These are phyloP conservation scores for Westerdykella ornata DNA, from an alignment of 2,329 filamentous ascomycete species.

Conservation along the genomic window DNA sequence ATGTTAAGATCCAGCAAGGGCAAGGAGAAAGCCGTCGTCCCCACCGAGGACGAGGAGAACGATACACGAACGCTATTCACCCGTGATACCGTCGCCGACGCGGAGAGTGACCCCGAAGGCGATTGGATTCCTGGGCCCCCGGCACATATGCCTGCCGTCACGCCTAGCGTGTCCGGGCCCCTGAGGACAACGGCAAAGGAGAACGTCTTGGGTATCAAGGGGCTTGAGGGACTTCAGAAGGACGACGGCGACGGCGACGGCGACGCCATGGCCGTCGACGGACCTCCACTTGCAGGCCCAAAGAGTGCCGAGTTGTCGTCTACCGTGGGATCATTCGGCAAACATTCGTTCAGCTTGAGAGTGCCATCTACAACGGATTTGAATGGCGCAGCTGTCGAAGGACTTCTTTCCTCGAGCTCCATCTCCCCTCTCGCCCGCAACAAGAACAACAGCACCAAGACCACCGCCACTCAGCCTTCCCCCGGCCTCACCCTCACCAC, in stretches of 20 bases:
- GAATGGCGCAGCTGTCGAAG: neutral
- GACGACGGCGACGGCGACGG: neutral
- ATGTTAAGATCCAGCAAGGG: slow-evolving; percentile 11
- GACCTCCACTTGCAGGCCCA: slow-evolving; percentile 20
- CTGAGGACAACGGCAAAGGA: slow-evolving; percentile 6
- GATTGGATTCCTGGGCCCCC: slow-evolving; percentile 34
- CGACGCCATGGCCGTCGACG: slow-evolving; percentile 12
- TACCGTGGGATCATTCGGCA: slow-evolving; percentile 7
- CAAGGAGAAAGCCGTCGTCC: slow-evolving; percentile 18
- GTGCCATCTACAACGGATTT: slow-evolving; percentile 9
- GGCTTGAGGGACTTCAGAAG: too few relatives aligned
- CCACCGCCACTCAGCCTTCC: slow-evolving; percentile 1
- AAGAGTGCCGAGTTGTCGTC: slow-evolving; percentile 12
- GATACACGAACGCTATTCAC: slow-evolving; percentile 11
- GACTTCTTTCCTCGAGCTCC: neutral
- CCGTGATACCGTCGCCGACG: too few relatives aligned
- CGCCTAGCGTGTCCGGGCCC: slow-evolving; percentile 8
- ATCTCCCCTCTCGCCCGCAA: neutral
- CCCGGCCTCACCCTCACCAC: slow-evolving; percentile 7
- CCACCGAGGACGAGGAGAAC: slow-evolving; percentile 31
- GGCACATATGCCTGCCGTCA: slow-evolving; percentile 6
- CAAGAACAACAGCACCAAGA: neutral
- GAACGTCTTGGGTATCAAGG: slow-evolving; percentile 30
- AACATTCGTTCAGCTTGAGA: slow-evolving; percentile 18
- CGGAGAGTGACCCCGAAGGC: slow-evolving; percentile 28